Base-by-base conservation (phyloP, 768 basidiomycete species). In the Lactarius akahatsu region DNA sequence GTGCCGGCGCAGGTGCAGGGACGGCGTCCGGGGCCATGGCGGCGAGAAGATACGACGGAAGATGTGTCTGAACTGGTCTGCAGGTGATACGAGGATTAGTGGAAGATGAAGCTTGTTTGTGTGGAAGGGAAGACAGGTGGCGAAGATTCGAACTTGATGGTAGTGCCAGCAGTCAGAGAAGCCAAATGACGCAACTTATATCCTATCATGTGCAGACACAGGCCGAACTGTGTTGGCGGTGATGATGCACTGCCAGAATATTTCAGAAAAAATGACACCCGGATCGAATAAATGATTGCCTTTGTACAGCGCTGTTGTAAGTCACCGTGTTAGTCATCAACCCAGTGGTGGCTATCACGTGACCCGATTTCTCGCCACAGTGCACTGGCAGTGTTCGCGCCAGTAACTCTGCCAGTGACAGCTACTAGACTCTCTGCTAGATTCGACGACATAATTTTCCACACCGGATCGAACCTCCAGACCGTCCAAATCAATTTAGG, bases 61-160 rank as follows among this genome's bases (percentile, higher is more conserved):
- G 61, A 72, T 67, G 70, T 67, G 71, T 64, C 78, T 78, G 70
- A 90, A 88, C 71, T 89, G 85, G 50, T 84, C 80, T 61, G 76
- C 74, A 4, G 84, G 69, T 1, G 86, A 79, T 43, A 84, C 76
- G 0, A 80, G 80, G 40, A 86, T 84, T 59, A 82, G 78, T 11
- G 78, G 77, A 3, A 76, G 71, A 40, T 73, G 77, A 30, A 71
- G 68, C 30, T 72, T 68, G 66, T 66, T 66, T 8, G 70, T 69
- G 50, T 71, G 56, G 32, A 71, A 71, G 6, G 67, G 34, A 68
- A 68, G 13, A 59, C 62, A 41, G 66, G 66, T 5, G 63, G 13
- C 11, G 59, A 55, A 1, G 61, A 43, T 26, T 50, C 65, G 61
- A 66, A 45, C 32, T 66, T 66, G 52, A 28, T 36, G 0, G n/a